Conservation (phyloP, 2,329 filamentous ascomycete species). For the Sclerotinia borealis region DNA sequence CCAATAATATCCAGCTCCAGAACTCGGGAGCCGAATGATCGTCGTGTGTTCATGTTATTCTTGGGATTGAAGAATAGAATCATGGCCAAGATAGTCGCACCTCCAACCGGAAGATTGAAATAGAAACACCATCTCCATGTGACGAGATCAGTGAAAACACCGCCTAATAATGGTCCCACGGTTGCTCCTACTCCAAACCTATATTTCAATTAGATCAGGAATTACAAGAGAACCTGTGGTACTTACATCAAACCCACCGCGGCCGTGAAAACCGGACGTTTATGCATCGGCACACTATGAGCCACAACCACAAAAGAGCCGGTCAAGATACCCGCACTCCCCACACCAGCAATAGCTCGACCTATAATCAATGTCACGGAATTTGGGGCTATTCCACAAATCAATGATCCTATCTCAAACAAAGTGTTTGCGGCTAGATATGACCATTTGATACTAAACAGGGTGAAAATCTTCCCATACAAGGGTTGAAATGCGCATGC, state of each 20-base stretch:
- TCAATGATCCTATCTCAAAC: slow-evolving; percentile 36
- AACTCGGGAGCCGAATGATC: slow-evolving; percentile 11
- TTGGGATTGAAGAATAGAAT: neutral
- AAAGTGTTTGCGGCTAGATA: slow-evolving; percentile 6
- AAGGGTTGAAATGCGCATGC: slow-evolving; percentile 47
- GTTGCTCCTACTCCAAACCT: slow-evolving; percentile 51
- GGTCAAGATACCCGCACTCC: slow-evolving; percentile 43
- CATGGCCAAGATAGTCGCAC: slow-evolving; percentile 11
- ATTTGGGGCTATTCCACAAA: slow-evolving; percentile 51
- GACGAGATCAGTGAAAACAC: neutral
- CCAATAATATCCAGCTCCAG: slow-evolving; percentile 41
- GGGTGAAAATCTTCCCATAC: slow-evolving; percentile 4
- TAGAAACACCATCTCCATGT: slow-evolving; percentile 37
- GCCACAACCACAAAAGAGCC: slow-evolving; percentile 42
- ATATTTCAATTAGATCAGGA: neutral
- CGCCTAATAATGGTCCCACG: slow-evolving; percentile 45
- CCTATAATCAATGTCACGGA: slow-evolving; percentile 58
- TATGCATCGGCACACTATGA: slow-evolving; percentile 54
- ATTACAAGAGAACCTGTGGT: no score
- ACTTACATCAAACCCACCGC: slow-evolving; percentile 49
- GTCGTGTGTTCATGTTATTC: neutral
- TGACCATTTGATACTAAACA: slow-evolving; percentile 1
- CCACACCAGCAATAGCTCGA: slow-evolving; percentile 56
- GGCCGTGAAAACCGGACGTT: slow-evolving; percentile 55
- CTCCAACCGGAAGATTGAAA: slow-evolving; percentile 49